A percentile compares a stretch with the other conserved stretches of the same genome.
Evolutionary conservation across 805 yeast genomes (phyloP).

Genomic region (Candida dendrica): DNA sequence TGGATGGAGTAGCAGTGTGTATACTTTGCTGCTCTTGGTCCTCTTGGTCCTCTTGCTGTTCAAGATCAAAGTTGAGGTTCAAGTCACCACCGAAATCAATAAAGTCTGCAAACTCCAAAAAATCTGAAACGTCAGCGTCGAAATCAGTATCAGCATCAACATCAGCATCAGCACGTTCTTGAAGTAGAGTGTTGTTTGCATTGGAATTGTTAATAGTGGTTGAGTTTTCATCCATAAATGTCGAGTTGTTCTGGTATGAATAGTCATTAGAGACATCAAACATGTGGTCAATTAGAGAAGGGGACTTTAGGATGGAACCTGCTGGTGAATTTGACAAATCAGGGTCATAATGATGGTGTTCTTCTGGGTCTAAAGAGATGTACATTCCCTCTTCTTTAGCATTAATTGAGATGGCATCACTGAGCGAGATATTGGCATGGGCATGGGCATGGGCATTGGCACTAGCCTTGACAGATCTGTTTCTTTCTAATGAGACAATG

Average conservation of each 20-base stretch:
- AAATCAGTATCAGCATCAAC: slow-evolving; percentile 11
- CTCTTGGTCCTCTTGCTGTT: not conserved
- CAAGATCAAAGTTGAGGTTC: slow-evolving; percentile 21
- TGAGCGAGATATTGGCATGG: slow-evolving; percentile 12
- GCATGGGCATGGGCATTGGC: not conserved
- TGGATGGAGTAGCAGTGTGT: not conserved
- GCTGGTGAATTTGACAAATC: slow-evolving; percentile 30
- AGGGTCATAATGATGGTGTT: slow-evolving; percentile 12
- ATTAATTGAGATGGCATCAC: slow-evolving; percentile 27
- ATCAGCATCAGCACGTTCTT: too few species aligned
- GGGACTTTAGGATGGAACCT: slow-evolving; percentile 5
- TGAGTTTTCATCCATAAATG: not conserved
- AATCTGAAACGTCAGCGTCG: slow-evolving; percentile 30
- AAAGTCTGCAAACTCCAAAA: slow-evolving; percentile 37
- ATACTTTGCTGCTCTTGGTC: too few species aligned
- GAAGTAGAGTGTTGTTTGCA: too few species aligned
- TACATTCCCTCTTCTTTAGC: slow-evolving; percentile 43
- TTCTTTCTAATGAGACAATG: slow-evolving; percentile 44
- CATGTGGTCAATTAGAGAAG: not conserved
- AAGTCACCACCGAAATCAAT: slow-evolving; percentile 39
- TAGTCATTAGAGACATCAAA: not conserved
- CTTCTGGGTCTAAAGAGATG: slow-evolving; percentile 14
- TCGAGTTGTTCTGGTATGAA: not conserved
- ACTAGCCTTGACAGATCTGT: slow-evolving; percentile 48
- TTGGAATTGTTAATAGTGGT: too few species aligned